phyloP scores from a whole-genome alignment of 331 rosid genomes.

The Ulmus americana region DNA sequence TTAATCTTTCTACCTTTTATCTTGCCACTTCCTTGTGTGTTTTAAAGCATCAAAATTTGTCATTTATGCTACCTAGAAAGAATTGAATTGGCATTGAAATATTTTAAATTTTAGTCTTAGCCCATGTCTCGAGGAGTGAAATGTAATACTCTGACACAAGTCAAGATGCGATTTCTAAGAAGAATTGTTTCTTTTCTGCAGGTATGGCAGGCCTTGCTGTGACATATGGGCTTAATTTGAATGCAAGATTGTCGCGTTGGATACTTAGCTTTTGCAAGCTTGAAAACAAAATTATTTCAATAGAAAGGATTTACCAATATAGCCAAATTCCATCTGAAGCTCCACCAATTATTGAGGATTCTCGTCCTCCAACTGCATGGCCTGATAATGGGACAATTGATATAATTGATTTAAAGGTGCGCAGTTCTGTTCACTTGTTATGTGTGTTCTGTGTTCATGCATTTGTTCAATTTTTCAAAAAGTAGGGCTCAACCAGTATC shows the following conservation, averaged over 20 bases:
- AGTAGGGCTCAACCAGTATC: not conserved
- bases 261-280: slow-evolving; percentile 97
- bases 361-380: slow-evolving; percentile 69
- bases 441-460: slow-evolving; percentile 1
- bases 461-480: slow-evolving; percentile 1
- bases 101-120: slow-evolving; percentile 8
- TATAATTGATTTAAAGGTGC: slow-evolving; percentile 69
- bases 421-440: slow-evolving; percentile 12
- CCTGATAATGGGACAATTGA: slow-evolving; percentile 77
- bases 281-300: slow-evolving; percentile 92
- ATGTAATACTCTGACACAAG: not conserved
- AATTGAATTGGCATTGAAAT: not conserved
- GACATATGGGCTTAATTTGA: slow-evolving; percentile 83
- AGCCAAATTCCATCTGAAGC: slow-evolving; percentile 82
- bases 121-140: slow-evolving; percentile 7
- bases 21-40: slow-evolving; percentile 8
- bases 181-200: slow-evolving; percentile 30
- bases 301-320: slow-evolving; percentile 93
- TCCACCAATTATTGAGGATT: slow-evolving; percentile 58
- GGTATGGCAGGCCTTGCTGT: slow-evolving; percentile 99
- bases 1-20: not conserved
- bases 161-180: slow-evolving; percentile 19
- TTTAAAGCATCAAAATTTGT: not conserved
- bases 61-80: not conserved
- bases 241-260: slow-evolving; percentile 84